Evolutionary conservation across 768 basidiomycete species (phyloP), one percentile per base, ranked within the genome.

Genomic region (Lactifluus volemus): DNA sequence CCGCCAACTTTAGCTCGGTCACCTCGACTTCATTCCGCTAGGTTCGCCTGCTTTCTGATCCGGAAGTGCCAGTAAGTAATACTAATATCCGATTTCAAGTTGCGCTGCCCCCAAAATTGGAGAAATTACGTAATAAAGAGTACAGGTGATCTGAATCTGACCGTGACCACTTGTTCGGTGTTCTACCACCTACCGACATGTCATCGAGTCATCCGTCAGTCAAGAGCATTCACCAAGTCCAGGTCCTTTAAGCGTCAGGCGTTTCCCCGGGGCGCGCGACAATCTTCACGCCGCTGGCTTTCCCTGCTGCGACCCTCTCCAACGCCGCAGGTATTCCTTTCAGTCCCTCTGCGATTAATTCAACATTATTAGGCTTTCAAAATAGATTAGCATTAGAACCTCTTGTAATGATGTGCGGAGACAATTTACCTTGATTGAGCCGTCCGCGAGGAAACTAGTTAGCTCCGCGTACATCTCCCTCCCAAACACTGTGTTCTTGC

Each of bases 241-340:
- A 32, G 32, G 32, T 32, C 32, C 32, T n/a, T 32, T 34, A 34
- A 34, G 32, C 42, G 21, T 11, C 45, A 48, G 56, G 56, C 9
- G 56, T 49, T 21, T 54, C 58, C 48, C 29, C 12, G 55, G 32
- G 50, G n/a, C 14, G 64, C n/a, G 56, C 67, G 12, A 71, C 55
- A 5, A 72, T 52, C 57, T 71, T 71, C 10, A 66, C 55, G 5
- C 69, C 70, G 47, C 70, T 70, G 48, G 69, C 68, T 38, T 48
- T 55, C 19, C 69, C 61, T 2, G 25, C 57, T 32, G 49, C 19
- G 19, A 70, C 17, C 41, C 62, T 61, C 39, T 68, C 21, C 15
- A 71, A 49, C 2, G 65, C 70, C 14, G 49, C 61, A 3, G 54
- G 51, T 39, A 71, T 69, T 25, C 70, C 70, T 32, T 58, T 52